Base-by-base conservation (phyloP, 2,329 filamentous ascomycete species). In the Colletotrichum sp. region DNA sequence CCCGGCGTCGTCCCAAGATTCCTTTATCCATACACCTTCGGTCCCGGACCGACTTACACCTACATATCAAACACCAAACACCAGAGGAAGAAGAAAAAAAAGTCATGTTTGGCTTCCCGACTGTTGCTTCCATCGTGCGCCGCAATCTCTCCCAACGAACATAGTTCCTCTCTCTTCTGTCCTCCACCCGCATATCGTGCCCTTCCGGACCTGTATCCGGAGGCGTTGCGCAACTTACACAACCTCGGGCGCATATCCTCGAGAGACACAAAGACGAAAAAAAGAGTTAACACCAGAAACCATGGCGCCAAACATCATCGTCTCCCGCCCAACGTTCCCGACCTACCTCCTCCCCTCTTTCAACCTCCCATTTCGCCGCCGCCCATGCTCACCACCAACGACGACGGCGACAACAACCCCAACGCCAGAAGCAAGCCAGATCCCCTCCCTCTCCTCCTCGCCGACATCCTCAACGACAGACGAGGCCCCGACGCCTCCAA, bases 281-380 rank as follows among this genome's bases (percentile, higher is more conserved):
- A 71, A 55, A 36, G 8, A 69, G 57, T 36, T 57, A 71, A 59
- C 39, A 71, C 21, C 9, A n/a, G 28, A 16, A 49, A 44, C 5
- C 28, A 66, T 77, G 76, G 74, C 76, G 66, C 76, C 76, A 21
- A 76, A 70, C 32, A 87, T 87, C 78, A 82, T 86, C 77, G 85
- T 85, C 60, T 87, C 85, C 24, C 83, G 82, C 72, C 88, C 86
- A 30, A 82, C 85, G 32, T 91, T 91, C 79, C 86, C 90, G 13
- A 85, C 81, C 77, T 92, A 89, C 80, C 84, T 92, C 30, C 85
- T 92, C 26, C 89, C 90, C 13, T 88, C 85, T 80, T 83, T 91
- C 78, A 84, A 83, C 62, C 85, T 90, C 59, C 85, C 88, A n/a
- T 87, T 90, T 77, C 85, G 84, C 57, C 86, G 86, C 67, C 86